A percentile compares a stretch with the other conserved stretches of the same genome.
These are phyloP conservation scores for Xylariomycetidae sp. DNA, from an alignment of 2,329 filamentous ascomycete species.

Conservation along the genomic window DNA sequence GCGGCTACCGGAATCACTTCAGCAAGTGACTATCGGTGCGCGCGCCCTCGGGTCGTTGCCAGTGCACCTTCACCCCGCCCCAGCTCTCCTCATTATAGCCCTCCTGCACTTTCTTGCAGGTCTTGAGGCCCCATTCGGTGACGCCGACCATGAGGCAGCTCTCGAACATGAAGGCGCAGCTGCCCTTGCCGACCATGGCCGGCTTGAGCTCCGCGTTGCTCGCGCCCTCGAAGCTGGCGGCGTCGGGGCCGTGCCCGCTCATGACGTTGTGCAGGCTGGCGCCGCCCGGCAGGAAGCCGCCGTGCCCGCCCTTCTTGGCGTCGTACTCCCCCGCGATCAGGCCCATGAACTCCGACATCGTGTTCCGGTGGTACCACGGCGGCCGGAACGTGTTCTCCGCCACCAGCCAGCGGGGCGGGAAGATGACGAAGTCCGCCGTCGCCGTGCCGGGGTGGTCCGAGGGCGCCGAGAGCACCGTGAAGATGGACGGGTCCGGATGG, in stretches of 20 bases:
- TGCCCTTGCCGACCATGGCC: slow-evolving; percentile 51
- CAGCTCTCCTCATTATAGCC: slow-evolving; percentile 79
- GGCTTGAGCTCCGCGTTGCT: slow-evolving; percentile 57
- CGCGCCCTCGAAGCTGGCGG: slow-evolving; percentile 45
- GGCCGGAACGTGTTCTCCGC: slow-evolving; percentile 55
- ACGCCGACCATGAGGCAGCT: slow-evolving; percentile 65
- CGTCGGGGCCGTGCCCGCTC: slow-evolving; percentile 51
- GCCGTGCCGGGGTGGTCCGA: slow-evolving; percentile 47
- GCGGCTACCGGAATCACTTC: no score
- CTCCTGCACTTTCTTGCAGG: slow-evolving; percentile 54
- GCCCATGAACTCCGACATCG: slow-evolving; percentile 49
- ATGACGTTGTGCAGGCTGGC: slow-evolving; percentile 54
- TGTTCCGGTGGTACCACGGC: slow-evolving; percentile 57
- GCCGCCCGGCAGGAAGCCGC: slow-evolving; percentile 42
- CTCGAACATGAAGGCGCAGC: slow-evolving; percentile 66
- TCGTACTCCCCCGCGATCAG: slow-evolving; percentile 43
- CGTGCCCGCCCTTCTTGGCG: slow-evolving; percentile 41
- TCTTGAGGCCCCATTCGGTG: slow-evolving; percentile 60
- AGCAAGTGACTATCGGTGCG: slow-evolving; percentile 22
- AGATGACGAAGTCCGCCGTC: slow-evolving; percentile 57
- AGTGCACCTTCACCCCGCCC: slow-evolving; percentile 61
- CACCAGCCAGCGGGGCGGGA: slow-evolving; percentile 56
- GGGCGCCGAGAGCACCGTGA: slow-evolving; percentile 53
- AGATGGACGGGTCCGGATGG: slow-evolving; percentile 64
- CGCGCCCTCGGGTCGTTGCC: slow-evolving; percentile 37